phyloP scores from a whole-genome alignment of 2,329 filamentous ascomycete species.

The Talaromyces pinophilus region DNA sequence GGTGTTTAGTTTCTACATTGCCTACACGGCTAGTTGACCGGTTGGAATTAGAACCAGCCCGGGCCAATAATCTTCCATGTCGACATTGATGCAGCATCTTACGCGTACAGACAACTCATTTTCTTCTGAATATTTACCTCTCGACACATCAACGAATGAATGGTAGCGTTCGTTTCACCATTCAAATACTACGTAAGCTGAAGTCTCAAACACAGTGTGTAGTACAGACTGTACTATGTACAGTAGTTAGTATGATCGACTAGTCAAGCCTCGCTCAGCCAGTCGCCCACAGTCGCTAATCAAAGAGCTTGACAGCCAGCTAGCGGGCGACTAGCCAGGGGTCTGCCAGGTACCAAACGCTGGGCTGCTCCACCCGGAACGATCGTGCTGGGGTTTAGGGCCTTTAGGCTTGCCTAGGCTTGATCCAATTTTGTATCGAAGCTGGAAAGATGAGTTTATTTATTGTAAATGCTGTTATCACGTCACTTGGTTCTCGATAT shows the following conservation, averaged over 20 bases:
- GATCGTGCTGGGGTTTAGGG: not conserved
- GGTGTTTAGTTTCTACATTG: not conserved
- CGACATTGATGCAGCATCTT: not conserved
- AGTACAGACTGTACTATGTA: not conserved
- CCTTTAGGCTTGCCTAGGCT: not conserved
- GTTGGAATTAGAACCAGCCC: not conserved
- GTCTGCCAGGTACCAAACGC: constrained; percentile 3
- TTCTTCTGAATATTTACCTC: not conserved
- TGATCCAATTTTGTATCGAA: not conserved
- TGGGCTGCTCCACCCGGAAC: constrained; percentile 3
- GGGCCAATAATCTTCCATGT: not conserved
- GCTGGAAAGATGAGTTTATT: not conserved
- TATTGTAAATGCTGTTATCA: not conserved
- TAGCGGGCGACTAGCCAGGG: constrained; percentile 4
- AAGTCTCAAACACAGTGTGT: not conserved
- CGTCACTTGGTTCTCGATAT: constrained; percentile 55
- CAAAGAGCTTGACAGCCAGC: constrained; percentile 1
- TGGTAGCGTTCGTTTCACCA: not conserved
- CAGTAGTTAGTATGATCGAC: not conserved
- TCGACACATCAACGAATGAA: not conserved
- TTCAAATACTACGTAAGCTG: too few relatives aligned
- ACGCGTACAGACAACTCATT: not conserved
- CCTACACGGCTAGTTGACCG: not conserved
- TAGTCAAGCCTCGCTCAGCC: constrained; percentile 11
- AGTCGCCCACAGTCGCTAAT: constrained; percentile 4